A percentile compares a stretch with the other conserved stretches of the same genome.
These are phyloP conservation scores for Aspergillus aculeatus DNA, from an alignment of 2,329 filamentous ascomycete genomes.

Conservation along the genomic window DNA sequence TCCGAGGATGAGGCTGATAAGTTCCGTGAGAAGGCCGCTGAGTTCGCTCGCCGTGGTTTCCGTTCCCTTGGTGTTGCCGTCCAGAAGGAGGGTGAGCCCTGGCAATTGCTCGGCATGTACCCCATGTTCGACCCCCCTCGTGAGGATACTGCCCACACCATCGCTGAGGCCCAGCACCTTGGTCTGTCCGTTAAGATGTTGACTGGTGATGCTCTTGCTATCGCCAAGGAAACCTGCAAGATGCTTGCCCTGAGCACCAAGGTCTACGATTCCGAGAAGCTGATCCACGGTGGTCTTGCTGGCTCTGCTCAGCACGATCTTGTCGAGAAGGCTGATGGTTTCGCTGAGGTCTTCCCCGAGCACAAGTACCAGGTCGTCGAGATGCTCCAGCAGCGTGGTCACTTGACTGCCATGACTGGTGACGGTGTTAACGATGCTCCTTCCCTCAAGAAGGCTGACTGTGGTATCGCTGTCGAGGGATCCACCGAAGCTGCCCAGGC, in stretches of 20 bases:
- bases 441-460: slow-evolving; percentile 72
- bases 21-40: slow-evolving; percentile 70
- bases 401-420: slow-evolving; percentile 73
- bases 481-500: slow-evolving; percentile 70
- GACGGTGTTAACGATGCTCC: slow-evolving; percentile 75
- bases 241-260: slow-evolving; percentile 77
- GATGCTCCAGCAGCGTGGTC: slow-evolving; percentile 71
- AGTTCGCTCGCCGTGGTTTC: slow-evolving; percentile 78
- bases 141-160: slow-evolving; percentile 76
- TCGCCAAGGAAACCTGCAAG: slow-evolving; percentile 79
- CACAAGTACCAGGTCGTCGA: slow-evolving; percentile 76
- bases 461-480: slow-evolving; percentile 72
- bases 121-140: slow-evolving; percentile 79
- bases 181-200: slow-evolving; percentile 79
- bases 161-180: slow-evolving; percentile 71
- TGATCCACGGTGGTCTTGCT: slow-evolving; percentile 72
- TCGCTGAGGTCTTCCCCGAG: slow-evolving; percentile 72
- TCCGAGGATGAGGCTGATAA: slow-evolving; percentile 62
- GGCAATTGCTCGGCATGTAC: slow-evolving; percentile 73
- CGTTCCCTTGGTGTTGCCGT: slow-evolving; percentile 75
- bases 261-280: slow-evolving; percentile 76
- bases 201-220: slow-evolving; percentile 76
- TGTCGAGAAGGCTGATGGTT: slow-evolving; percentile 71
- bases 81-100: slow-evolving; percentile 72
- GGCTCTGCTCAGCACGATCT: slow-evolving; percentile 74